Evolutionary conservation across 139 green algal genomes (phyloP).

Genomic region (Closterium sp.): DNA sequence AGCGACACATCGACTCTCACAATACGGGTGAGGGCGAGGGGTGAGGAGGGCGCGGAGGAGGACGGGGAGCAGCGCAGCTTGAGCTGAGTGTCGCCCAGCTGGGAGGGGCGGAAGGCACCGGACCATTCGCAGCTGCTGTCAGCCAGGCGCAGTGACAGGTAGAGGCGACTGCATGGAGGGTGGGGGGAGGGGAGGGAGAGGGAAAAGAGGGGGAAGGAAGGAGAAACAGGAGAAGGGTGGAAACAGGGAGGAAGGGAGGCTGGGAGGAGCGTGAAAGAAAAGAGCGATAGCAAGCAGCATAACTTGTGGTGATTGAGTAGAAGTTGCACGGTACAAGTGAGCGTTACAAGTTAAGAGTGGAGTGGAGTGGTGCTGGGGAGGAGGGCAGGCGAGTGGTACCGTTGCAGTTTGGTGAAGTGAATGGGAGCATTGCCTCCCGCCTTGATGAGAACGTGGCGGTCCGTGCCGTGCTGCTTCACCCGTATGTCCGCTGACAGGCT

Average conservation of each 20-base stretch:
- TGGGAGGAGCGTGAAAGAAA: background rate
- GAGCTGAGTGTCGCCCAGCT: conserved; percentile 48
- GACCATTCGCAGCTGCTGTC: conserved; percentile 52
- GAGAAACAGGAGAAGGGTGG: too few species aligned
- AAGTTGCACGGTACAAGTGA: background rate
- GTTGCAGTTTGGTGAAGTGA: background rate
- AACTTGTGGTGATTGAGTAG: background rate
- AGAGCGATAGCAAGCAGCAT: background rate
- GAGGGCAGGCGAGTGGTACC: background rate
- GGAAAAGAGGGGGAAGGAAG: too few species aligned
- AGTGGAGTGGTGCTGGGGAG: background rate
- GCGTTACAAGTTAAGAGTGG: background rate
- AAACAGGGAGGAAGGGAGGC: background rate
- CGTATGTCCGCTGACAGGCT: background rate
- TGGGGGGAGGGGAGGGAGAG: too few species aligned
- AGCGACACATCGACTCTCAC: conserved; percentile 41
- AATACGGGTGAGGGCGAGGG: conserved; percentile 17
- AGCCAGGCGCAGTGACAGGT: conserved; percentile 25
- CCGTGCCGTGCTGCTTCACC: background rate
- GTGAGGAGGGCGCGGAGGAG: background rate
- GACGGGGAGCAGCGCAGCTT: conserved; percentile 37
- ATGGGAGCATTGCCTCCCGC: background rate
- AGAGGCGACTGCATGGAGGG: conserved; percentile 17
- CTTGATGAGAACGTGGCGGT: background rate
- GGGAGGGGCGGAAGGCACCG: conserved; percentile 35